phyloP scores from a whole-genome alignment of 345 rosid species.

The Pistacia atlantica region DNA sequence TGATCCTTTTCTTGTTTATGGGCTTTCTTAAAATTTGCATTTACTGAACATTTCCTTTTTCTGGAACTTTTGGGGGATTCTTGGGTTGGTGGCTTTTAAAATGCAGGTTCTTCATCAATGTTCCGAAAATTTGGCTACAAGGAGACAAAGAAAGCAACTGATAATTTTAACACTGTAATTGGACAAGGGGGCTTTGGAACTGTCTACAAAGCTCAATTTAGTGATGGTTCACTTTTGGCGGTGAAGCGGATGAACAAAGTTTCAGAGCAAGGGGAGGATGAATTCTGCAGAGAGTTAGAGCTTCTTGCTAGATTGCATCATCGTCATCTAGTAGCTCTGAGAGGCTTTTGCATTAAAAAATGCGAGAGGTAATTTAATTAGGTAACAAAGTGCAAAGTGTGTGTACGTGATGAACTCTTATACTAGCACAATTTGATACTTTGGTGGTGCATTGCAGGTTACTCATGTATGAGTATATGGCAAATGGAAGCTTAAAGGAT shows the following conservation, averaged over 20 bases:
- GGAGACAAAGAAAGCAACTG: conserved; percentile 83
- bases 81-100: conserved; percentile 11
- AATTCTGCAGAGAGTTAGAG: conserved; percentile 91
- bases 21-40: conserved; percentile 11
- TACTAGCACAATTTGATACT: conserved; percentile 12
- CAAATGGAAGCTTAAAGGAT: conserved; percentile 86
- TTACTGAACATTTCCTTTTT: background rate
- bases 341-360: conserved; percentile 80
- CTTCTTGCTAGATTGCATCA: conserved; percentile 96
- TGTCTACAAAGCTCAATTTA: conserved; percentile 74
- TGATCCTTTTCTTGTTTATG: conserved; percentile 12
- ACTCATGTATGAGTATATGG: conserved; percentile 91
- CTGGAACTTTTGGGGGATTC: background rate
- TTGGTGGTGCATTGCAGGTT: conserved; percentile 53
- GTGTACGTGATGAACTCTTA: background rate
- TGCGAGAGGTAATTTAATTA: conserved; percentile 60
- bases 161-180: conserved; percentile 61
- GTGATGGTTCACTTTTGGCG: conserved; percentile 68
- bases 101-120: conserved; percentile 64
- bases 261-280: conserved; percentile 83
- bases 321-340: conserved; percentile 89
- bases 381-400: background rate
- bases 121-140: conserved; percentile 75
- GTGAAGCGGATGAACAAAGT: conserved; percentile 79
- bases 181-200: conserved; percentile 97